Conservation (phyloP, 140 eudicot genomes). For the Ambrosia hybrid region DNA sequence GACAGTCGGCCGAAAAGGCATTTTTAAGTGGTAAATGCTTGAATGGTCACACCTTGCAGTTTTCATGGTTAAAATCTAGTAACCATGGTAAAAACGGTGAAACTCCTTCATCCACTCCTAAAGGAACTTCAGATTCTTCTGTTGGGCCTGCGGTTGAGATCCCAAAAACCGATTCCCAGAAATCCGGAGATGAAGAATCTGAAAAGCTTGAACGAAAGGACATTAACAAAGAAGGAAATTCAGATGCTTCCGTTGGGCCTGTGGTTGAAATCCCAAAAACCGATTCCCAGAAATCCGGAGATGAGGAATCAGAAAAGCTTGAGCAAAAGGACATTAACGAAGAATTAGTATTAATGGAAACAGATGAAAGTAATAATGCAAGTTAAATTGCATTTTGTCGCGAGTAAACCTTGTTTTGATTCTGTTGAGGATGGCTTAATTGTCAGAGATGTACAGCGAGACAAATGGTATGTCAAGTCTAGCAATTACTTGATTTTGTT, state of each 20-base stretch:
- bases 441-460: conserved; percentile 60
- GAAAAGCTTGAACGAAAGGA: conserved; percentile 47
- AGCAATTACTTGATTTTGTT: no score
- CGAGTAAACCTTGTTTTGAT: conserved; percentile 30
- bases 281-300: conserved; percentile 39
- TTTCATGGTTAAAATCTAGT: conserved; percentile 66
- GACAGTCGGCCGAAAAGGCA: conserved; percentile 83
- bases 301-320: conserved; percentile 45
- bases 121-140: conserved; percentile 39
- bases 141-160: conserved; percentile 38
- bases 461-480: conserved; percentile 43
- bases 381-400: no score
- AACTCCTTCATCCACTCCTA: conserved; percentile 41
- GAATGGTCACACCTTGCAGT: conserved; percentile 79
- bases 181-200: conserved; percentile 43
- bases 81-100: conserved; percentile 45
- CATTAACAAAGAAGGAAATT: conserved; percentile 36
- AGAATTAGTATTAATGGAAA: conserved; percentile 23
- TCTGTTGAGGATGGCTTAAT: conserved; percentile 32
- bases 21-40: conserved; percentile 66
- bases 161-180: conserved; percentile 33
- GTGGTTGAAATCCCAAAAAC: conserved; percentile 33
- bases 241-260: conserved; percentile 43
- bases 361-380: conserved; percentile 40
- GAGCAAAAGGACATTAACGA: conserved; percentile 48